Conservation (phyloP, 1,139 yeast species). For the Yamadazyma taylorii region DNA sequence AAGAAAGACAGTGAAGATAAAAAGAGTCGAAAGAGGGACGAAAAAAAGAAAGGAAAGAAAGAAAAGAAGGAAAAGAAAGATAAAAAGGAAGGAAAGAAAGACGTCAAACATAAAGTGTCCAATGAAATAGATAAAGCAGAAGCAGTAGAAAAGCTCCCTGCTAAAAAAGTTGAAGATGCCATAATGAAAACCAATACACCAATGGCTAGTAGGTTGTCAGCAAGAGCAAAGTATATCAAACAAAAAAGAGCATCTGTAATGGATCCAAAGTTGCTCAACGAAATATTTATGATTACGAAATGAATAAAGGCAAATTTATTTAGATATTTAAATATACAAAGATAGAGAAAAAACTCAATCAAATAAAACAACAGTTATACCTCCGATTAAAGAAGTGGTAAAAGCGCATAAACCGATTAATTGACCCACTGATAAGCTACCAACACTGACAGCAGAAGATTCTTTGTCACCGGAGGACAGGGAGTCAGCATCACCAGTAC, state of each 20-base stretch:
- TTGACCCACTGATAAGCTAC: constrained; percentile 29
- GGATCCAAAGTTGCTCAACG: constrained; percentile 86
- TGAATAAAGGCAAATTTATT: constrained; percentile 13
- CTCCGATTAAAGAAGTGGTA: constrained; percentile 39
- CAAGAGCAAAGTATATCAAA: constrained; percentile 81
- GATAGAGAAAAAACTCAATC: constrained; percentile 11
- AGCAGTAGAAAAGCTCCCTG: constrained; percentile 20
- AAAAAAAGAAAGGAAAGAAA: constrained; percentile 11
- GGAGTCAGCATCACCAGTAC: constrained; percentile 18
- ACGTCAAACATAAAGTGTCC: constrained; percentile 22
- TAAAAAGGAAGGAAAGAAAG: constrained; percentile 25
- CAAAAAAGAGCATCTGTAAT: constrained; percentile 89
- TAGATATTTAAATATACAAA: constrained; percentile 3
- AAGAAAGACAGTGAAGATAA: constrained; percentile 24
- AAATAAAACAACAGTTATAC: constrained; percentile 35
- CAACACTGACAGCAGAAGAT: constrained; percentile 21
- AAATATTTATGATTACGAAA: constrained; percentile 82
- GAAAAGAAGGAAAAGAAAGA: constrained; percentile 20
- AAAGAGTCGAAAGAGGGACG: constrained; percentile 20
- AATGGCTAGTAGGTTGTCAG: constrained; percentile 67
- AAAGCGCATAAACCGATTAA: constrained; percentile 32
- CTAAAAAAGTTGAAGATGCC: constrained; percentile 23
- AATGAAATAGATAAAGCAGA: constrained; percentile 25
- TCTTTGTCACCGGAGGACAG: constrained; percentile 15
- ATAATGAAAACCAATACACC: constrained; percentile 29